Percentiles rank a stretch among this genome's conserved stretches.
Conservation (phyloP, 768 basidiomycete genomes). For the Hygrophoropsis aurantiaca region DNA sequence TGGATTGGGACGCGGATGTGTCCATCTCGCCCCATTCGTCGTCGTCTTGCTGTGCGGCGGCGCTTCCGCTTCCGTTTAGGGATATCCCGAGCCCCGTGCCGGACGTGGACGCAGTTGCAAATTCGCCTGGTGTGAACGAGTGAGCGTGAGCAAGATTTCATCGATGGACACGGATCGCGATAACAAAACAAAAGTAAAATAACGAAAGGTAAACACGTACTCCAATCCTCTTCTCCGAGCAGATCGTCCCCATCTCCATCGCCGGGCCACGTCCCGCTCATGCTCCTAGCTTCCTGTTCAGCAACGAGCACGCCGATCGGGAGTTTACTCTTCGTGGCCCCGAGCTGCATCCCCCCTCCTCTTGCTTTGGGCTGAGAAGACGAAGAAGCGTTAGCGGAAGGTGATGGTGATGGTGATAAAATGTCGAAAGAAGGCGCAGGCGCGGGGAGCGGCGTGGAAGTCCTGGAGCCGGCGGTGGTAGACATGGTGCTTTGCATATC, state of each 20-base stretch:
- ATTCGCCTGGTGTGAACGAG: constrained; percentile 52
- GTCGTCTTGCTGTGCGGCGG: background rate
- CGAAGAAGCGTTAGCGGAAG: constrained; percentile 24
- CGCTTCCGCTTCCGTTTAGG: background rate
- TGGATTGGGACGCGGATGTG: constrained; percentile 3
- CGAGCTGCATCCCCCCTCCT: constrained; percentile 69
- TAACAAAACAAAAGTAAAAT: no score
- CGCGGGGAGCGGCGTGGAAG: constrained; percentile 39
- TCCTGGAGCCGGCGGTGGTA: constrained; percentile 36
- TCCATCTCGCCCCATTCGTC: constrained; percentile 24
- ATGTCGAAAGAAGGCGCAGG: no score
- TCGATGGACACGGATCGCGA: no score
- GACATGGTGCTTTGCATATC: constrained; percentile 74
- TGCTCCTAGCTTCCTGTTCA: constrained; percentile 54
- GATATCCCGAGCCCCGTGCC: constrained; percentile 26
- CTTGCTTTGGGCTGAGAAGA: constrained; percentile 27
- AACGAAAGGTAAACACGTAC: constrained; percentile 49
- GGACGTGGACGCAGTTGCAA: constrained; percentile 51
- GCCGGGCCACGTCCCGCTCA: constrained; percentile 29
- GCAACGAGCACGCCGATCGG: constrained; percentile 46
- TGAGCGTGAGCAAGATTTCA: no score
- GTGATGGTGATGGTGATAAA: constrained; percentile 14
- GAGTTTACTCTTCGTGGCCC: constrained; percentile 49
- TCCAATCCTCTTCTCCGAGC: constrained; percentile 95
- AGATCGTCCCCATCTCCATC: constrained; percentile 58